Evolutionary conservation across 805 yeast genomes (phyloP).

Genomic region (Yarrowia hollandica): DNA sequence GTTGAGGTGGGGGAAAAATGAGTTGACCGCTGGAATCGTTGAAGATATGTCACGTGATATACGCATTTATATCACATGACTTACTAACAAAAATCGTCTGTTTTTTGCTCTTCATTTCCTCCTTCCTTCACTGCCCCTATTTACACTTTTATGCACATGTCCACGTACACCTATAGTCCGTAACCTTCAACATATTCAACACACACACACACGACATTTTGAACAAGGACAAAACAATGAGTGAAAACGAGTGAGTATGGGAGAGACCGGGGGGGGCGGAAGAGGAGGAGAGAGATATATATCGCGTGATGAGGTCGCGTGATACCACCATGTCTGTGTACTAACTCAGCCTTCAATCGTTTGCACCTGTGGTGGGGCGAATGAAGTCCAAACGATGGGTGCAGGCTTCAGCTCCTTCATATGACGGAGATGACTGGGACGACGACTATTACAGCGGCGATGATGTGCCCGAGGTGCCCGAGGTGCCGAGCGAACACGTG

Average conservation of each 20-base stretch:
- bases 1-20: too few species aligned
- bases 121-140: too few species aligned
- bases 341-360: constrained; percentile 34
- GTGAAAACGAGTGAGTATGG: constrained; percentile 22
- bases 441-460: constrained; percentile 35
- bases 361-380: constrained; percentile 37
- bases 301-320: too few species aligned
- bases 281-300: too few species aligned
- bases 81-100: too few species aligned
- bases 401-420: constrained; percentile 39
- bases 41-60: too few species aligned
- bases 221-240: too few species aligned
- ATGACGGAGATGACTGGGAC: constrained; percentile 44
- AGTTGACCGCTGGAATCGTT: too few species aligned
- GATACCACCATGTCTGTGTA: too few species aligned
- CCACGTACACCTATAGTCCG: neutral
- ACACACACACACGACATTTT: neutral
- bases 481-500: constrained; percentile 34
- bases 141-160: constrained; percentile 22
- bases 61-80: too few species aligned
- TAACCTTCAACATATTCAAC: neutral
- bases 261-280: too few species aligned
- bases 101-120: too few species aligned
- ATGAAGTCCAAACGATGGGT: constrained; percentile 44
- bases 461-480: constrained; percentile 34